These are phyloP conservation scores for Xylaria palmicola DNA, from an alignment of 495 filamentous ascomycete genomes.

Conservation along the genomic window DNA sequence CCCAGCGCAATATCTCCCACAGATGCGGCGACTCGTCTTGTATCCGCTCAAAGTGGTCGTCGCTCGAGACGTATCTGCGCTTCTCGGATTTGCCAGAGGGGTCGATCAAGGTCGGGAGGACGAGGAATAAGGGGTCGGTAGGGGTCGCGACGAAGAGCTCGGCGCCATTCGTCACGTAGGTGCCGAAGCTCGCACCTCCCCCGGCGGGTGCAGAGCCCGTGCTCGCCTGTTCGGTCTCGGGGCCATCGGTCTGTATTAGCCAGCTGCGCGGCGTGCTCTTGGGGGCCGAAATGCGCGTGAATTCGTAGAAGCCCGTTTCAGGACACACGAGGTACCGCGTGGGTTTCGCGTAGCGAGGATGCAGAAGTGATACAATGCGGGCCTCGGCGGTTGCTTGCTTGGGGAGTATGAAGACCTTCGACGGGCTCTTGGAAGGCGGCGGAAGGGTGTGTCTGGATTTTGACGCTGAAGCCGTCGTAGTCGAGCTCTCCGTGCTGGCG, in stretches of 20 bases:
- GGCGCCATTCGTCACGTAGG: conserved; percentile 53
- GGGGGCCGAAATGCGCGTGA: conserved; percentile 71
- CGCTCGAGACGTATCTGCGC: conserved; percentile 69
- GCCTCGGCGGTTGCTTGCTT: conserved; percentile 59
- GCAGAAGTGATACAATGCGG: conserved; percentile 72
- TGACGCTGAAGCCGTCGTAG: conserved; percentile 25
- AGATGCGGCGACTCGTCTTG: conserved; percentile 56
- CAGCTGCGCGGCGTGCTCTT: conserved; percentile 62
- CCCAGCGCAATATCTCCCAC: conserved; percentile 52
- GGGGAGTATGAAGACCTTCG: conserved; percentile 80
- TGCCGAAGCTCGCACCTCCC: conserved; percentile 19
- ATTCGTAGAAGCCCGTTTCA: conserved; percentile 77
- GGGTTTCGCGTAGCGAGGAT: conserved; percentile 66
- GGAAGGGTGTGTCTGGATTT: conserved; percentile 38
- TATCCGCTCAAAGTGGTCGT: conserved; percentile 75
- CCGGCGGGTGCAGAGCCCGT: conserved; percentile 15
- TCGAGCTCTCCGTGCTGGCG: conserved; percentile 18
- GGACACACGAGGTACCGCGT: conserved; percentile 81
- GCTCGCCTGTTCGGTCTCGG: background rate
- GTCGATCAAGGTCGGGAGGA: conserved; percentile 65
- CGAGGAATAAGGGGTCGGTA: conserved; percentile 78
- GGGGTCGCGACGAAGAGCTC: conserved; percentile 80
- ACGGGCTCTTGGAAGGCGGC: conserved; percentile 42
- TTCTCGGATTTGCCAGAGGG: conserved; percentile 37
- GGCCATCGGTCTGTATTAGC: conserved; percentile 51